phyloP scores from a whole-genome alignment of 208 protist species.

The Leishmania major region DNA sequence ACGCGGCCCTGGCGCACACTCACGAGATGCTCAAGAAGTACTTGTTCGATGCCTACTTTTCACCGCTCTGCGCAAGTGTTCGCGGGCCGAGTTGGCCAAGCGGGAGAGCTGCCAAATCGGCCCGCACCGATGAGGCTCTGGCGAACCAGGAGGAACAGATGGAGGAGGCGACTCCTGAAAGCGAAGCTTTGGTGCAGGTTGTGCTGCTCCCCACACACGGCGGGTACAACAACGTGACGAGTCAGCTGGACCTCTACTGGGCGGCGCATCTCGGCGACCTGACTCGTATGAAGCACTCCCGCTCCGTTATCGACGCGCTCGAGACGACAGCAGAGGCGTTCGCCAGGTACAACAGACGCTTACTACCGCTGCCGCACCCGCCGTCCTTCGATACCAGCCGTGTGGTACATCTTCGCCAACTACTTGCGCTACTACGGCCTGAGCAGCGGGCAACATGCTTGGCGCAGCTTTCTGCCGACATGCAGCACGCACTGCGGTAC shows the following conservation, averaged over 20 bases:
- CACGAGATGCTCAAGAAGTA: slow-evolving; percentile 43
- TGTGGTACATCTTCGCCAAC: slow-evolving; percentile 40
- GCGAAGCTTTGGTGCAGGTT: slow-evolving; percentile 30
- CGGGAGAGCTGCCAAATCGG: neutral
- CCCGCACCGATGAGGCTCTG: neutral
- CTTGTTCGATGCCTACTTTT: slow-evolving; percentile 49
- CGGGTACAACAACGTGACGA: slow-evolving; percentile 80
- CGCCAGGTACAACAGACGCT: slow-evolving; percentile 33
- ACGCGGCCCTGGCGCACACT: slow-evolving; percentile 26
- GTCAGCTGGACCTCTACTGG: slow-evolving; percentile 84
- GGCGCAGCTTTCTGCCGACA: slow-evolving; percentile 8
- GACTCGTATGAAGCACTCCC: slow-evolving; percentile 58
- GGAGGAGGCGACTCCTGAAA: neutral
- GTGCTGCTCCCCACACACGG: slow-evolving; percentile 77
- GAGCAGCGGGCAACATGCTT: slow-evolving; percentile 5
- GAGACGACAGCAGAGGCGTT: slow-evolving; percentile 35
- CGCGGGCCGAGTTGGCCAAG: neutral
- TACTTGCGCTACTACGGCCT: slow-evolving; percentile 6
- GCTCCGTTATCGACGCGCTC: slow-evolving; percentile 49
- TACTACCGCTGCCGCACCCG: slow-evolving; percentile 67
- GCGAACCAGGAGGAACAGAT: neutral
- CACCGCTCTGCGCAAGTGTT: slow-evolving; percentile 12
- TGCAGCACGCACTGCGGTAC: slow-evolving; percentile 9
- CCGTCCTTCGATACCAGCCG: slow-evolving; percentile 54
- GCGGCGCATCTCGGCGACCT: slow-evolving; percentile 60